Evolutionary conservation across 176 grass and related monocot genomes (phyloP), one percentile per base, ranked within the genome.

Genomic region (Olyra latifolia): DNA sequence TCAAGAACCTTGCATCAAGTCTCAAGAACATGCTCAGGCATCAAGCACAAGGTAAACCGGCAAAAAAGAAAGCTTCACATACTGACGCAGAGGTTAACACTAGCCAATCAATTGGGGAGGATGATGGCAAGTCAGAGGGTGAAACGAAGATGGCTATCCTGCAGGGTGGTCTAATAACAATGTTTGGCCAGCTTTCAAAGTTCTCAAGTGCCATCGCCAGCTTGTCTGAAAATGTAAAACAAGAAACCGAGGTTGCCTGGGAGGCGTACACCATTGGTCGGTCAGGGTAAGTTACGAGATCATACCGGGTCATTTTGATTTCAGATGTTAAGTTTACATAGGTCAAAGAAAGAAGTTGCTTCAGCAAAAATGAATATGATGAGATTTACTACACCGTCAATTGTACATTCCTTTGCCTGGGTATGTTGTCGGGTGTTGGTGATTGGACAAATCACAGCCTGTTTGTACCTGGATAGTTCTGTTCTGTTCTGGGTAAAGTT

Each of bases 221-320:
- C 70, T 50, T 87, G 68, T 84, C 88, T 76, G 92, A 94, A 38
- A 87, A 87, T 54, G 89, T 91, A 48, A 91, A 91, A 83, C 80
- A 84, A 35, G 83, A 76, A 38, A 48, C 68, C 0, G 83, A 94
- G 45, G 58, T 61, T 28, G 92, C 92, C 1, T 57, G 60, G 11
- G 42, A 75, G 68, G 86, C 86, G 16, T 91, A 94, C 64, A 58
- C 67, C 46, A 14, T 57, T 32, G 75, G 68, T 60, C 7, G 19
- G 11, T 7, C 39, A 15, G 66, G 55, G 11, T 63, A 53, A 73
- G 44, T 52, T 52, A 6, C 8, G 40, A 25, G 69, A 50, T 41
- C 30, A 42, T 62, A 82, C 14, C n/a, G 1, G 67, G 40, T 41
- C 56, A 4, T 40, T 52, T 72, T 63, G 19, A 28, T 24, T 81